Evolutionary conservation across 208 protist genomes (phyloP).

Genomic region (Zelonia costaricensis): DNA sequence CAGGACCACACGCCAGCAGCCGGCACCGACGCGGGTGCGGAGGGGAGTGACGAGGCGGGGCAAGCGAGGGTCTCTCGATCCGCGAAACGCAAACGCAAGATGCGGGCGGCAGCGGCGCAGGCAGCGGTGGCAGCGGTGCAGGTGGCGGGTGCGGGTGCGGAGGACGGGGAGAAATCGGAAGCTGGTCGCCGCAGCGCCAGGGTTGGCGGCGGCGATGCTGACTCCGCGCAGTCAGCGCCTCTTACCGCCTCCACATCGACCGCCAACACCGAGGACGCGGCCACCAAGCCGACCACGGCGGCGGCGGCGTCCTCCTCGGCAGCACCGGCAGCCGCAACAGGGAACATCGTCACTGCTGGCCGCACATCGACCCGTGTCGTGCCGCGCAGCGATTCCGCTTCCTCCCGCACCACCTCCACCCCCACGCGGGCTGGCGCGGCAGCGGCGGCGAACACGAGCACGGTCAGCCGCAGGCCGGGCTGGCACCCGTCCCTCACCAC

Average conservation of each 20-base stretch:
- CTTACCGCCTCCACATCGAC: no score
- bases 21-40: background rate
- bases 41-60: background rate
- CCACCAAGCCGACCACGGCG: no score
- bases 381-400: background rate
- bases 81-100: conserved; percentile 29
- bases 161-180: background rate
- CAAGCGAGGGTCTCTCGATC: conserved; percentile 13
- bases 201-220: no score
- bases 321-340: no score
- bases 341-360: no score
- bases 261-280: no score
- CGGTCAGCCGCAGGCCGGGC: conserved; percentile 24
- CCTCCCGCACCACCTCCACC: background rate
- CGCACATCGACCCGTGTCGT: background rate
- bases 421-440: background rate
- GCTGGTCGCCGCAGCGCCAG: no score
- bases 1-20: no score
- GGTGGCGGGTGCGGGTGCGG: background rate
- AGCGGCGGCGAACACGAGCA: conserved; percentile 15
- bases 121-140: conserved; percentile 1
- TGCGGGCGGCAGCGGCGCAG: conserved; percentile 17
- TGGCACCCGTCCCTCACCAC: conserved; percentile 17
- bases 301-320: no score
- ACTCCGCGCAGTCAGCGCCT: no score